These are phyloP conservation scores for Rhododendron griersonianum DNA, from an alignment of 148 eudicot species.

Conservation along the genomic window DNA sequence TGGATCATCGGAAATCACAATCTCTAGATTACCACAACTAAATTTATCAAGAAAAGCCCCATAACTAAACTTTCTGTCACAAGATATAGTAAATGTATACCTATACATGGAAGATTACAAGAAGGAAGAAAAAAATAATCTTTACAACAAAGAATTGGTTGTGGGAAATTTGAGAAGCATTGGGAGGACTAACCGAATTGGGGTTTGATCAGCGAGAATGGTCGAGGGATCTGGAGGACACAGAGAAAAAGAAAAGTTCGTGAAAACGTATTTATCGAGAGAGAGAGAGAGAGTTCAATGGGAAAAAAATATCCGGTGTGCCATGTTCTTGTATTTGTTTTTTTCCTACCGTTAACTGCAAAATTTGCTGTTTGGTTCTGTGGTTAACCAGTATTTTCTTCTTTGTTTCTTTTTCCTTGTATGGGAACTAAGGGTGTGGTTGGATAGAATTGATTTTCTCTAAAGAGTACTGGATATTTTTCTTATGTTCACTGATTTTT, in stretches of 20 bases:
- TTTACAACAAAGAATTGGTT: neutral
- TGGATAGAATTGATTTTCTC: too few species aligned
- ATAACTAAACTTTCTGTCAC: neutral
- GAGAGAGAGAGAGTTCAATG: slow-evolving; percentile 11
- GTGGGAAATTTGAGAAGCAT: neutral
- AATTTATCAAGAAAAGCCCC: neutral
- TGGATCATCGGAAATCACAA: slow-evolving; percentile 18
- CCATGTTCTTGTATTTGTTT: neutral
- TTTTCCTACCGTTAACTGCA: too few species aligned
- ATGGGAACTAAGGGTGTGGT: too few species aligned
- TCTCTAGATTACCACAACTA: neutral
- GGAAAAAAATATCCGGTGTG: slow-evolving; percentile 6
- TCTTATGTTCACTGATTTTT: too few species aligned
- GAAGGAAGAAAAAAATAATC: neutral
- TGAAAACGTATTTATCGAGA: neutral
- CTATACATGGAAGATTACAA: neutral
- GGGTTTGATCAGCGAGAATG: slow-evolving; percentile 14
- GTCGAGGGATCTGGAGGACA: slow-evolving; percentile 7
- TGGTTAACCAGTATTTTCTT: too few species aligned
- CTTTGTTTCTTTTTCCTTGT: too few species aligned
- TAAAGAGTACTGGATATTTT: too few species aligned
- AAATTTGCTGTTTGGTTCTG: too few species aligned
- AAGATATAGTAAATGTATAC: neutral
- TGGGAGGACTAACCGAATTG: slow-evolving; percentile 21
- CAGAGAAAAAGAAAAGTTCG: neutral